Evolutionary conservation across 768 basidiomycete genomes (phyloP), one percentile per base, ranked within the genome.

Genomic region (Mycena pura): DNA sequence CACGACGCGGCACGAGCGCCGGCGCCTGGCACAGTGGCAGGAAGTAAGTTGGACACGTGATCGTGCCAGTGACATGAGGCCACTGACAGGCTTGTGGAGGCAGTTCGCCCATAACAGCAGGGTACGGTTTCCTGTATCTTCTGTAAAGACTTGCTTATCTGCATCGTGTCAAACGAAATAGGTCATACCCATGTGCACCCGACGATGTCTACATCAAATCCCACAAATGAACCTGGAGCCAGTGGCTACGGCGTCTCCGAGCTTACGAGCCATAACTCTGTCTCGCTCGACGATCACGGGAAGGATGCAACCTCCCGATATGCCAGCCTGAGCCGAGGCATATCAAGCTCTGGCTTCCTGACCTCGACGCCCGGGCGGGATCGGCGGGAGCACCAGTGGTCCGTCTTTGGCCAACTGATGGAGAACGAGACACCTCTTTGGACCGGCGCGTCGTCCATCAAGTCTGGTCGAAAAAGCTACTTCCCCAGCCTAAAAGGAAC

Each of bases 361-460:
- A 36, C 52, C 62, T 43, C 67, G 34, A 59, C 63, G 5, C 64
- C 60, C 1, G 24, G 22, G 10, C 59, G 61, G 19, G 50, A 53
- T 1, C 21, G 24, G 17, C 53, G 63, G 22, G 58, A 75, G 7
- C 72, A 72, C n/a, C 76, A 82, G 75, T 91, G 90, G 90, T 77
- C 87, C 0, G 73, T 91, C 6, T 91, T 91, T 64, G 85, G 82
- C 8, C 87, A 91, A 69, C 71, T 89, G 38, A 89, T 91, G 87
- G 85, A 89, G 68, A 86, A 86, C 66, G 87, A 85, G 45, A 83
- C 82, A 2, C 82, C 81, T 36, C 67, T 79, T 34, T 76, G 72
- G 6, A 67, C 53, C 45, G 50, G 64, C 43, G 53, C 51, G 17
- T 44, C 51, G 17, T 44, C 56, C 24, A 45, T 49, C 29, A 57